A percentile compares a stretch with the other conserved stretches of the same genome.
Conservation (phyloP, 805 yeast species). For the Pichia rugopelliculosa region DNA sequence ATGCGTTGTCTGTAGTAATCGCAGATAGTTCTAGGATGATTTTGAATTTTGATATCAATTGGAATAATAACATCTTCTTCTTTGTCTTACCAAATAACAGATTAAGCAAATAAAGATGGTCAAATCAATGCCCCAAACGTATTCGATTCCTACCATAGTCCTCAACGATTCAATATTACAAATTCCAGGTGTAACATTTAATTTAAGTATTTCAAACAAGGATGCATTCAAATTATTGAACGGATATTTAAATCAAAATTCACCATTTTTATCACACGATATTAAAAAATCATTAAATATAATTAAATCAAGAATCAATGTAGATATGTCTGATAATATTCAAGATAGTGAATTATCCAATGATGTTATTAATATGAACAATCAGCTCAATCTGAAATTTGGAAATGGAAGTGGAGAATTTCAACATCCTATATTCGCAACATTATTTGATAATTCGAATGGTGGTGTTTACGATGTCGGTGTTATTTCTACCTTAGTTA, state of each 20-base stretch:
- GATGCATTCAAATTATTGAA: conserved; percentile 1
- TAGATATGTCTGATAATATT: neutral
- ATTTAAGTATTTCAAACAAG: neutral
- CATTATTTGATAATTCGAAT: neutral
- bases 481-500: neutral
- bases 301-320: neutral
- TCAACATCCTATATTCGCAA: neutral
- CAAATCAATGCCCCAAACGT: neutral
- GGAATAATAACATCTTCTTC: too few species aligned
- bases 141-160: neutral
- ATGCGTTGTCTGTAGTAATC: too few species aligned
- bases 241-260: neutral
- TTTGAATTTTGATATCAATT: too few species aligned
- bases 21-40: neutral
- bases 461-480: neutral
- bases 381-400: neutral
- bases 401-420: neutral
- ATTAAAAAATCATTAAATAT: neutral
- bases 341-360: neutral
- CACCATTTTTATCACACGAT: neutral
- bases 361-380: neutral
- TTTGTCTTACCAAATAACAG: too few species aligned
- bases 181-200: conserved; percentile 6
- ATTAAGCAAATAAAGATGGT: neutral
- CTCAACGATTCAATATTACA: conserved; percentile 1